phyloP scores from a whole-genome alignment of 2,329 filamentous ascomycete species.

The Curvularia verruculosa region DNA sequence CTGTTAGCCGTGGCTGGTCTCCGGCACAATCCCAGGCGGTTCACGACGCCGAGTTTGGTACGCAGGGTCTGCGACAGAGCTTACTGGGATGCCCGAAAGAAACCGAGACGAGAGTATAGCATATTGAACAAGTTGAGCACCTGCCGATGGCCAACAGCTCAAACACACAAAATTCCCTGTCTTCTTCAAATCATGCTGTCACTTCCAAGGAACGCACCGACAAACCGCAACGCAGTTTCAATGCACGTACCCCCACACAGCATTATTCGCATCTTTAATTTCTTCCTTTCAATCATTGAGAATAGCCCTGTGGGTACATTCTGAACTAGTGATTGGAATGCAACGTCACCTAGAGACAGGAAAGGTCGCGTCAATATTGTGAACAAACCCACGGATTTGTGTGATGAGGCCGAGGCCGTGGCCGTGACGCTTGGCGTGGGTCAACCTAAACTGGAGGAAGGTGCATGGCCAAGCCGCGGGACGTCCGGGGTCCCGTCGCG shows the following conservation, averaged over 20 bases:
- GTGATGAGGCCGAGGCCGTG: background rate
- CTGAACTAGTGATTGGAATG: background rate
- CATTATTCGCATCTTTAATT: background rate
- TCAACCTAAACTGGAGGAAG: slow-evolving; percentile 1
- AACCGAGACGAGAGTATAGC: background rate
- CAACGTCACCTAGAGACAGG: background rate
- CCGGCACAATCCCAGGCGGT: background rate
- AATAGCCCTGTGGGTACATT: background rate
- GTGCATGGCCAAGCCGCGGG: slow-evolving; percentile 6
- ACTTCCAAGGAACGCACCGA: background rate
- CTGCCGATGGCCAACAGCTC: background rate
- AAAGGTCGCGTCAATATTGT: background rate
- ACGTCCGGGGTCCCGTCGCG: background rate
- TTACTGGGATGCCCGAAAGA: slow-evolving; percentile 1
- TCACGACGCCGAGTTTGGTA: slow-evolving; percentile 1
- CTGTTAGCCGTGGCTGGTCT: background rate
- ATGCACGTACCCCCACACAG: background rate
- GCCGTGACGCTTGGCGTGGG: background rate
- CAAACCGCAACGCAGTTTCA: background rate
- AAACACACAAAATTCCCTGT: background rate
- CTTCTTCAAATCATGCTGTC: background rate
- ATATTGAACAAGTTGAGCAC: background rate
- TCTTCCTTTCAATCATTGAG: background rate
- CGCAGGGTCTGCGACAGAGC: background rate
- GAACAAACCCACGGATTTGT: background rate